Base-by-base conservation (phyloP, 148 eudicot species). In the Cornus controversa region DNA sequence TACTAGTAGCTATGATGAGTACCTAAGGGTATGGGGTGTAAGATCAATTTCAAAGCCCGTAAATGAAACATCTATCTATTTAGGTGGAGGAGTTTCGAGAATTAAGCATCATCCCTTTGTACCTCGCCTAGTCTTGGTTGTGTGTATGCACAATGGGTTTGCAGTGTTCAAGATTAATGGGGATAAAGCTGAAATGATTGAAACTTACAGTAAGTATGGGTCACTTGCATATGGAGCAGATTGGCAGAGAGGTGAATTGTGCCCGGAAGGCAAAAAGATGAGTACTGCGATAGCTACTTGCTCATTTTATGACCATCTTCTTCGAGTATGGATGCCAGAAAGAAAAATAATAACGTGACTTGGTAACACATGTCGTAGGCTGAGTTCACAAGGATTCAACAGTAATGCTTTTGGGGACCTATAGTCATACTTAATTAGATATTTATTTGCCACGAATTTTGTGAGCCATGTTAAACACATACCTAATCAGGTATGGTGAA, bases 71-170 rank as follows among this genome's bases (percentile, higher is more conserved):
- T 89, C 92, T 8, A 75, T 91, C 45, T 69, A 84, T 78, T 77
- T 93, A 25, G 98, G 99, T 2, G 98, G 99, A 6, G 99, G 99
- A 23, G 99, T 96, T 82, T 96, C 98, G 99, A 93, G 99, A 86
- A 87, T 96, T 45, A 96, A 93, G 88, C 86, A 87, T 70, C 97
- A 93, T 72, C 98, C 98, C 53, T 80, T 25, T 75, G 74, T 85
- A 34, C 83, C 81, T 27, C 89, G 82, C 42, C 54, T 91, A 0
- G 85, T 93, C 16, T 87, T 96, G 86, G 86, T 98, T 2, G 98
- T 98, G 37, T 96, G 98, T 79, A 96, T 96, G 99, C 98, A 96
- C 75, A 96, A 91, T 71, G 99, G 99, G 22, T 91, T 96, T 84
- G 87, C 97, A 37, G 75, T 96, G 75, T 94, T 91, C 24, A 86